These are phyloP conservation scores for Dittrichia graveolens DNA, from an alignment of 129 eudicot species.

Conservation along the genomic window DNA sequence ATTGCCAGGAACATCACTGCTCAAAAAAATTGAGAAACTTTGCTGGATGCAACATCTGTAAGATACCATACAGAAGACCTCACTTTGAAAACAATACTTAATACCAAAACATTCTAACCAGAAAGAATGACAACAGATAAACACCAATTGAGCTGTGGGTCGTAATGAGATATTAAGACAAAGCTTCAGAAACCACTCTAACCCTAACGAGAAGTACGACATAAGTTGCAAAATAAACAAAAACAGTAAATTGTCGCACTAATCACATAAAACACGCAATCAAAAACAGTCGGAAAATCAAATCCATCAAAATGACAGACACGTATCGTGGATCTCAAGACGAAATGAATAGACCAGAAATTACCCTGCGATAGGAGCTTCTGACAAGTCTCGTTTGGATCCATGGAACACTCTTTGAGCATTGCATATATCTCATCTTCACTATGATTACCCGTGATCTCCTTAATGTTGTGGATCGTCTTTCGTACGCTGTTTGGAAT, in stretches of 20 bases:
- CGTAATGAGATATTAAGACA: not conserved
- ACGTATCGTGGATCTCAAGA: constrained; percentile 28
- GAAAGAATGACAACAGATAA: constrained; percentile 5
- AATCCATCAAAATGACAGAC: not conserved
- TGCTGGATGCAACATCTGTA: not conserved
- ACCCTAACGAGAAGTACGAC: constrained; percentile 11
- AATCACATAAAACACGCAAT: constrained; percentile 27
- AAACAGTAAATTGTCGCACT: not conserved
- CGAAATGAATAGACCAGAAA: not conserved
- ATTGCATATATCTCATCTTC: constrained; percentile 90
- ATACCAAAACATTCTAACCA: constrained; percentile 3
- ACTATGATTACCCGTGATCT: constrained; percentile 76
- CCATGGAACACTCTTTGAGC: constrained; percentile 89
- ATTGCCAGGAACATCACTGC: too few species aligned
- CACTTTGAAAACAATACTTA: constrained; percentile 5
- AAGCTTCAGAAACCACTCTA: constrained; percentile 19
- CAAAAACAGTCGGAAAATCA: not conserved
- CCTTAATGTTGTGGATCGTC: constrained; percentile 85
- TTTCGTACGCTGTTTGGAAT: constrained; percentile 65
- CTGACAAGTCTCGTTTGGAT: constrained; percentile 91
- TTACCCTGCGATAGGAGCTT: constrained; percentile 79
- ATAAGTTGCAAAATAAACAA: constrained; percentile 17
- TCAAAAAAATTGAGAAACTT: not conserved
- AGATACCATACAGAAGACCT: not conserved
- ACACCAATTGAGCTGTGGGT: constrained; percentile 14